Conservation (phyloP, 2,329 filamentous ascomycete genomes). For the Decorospora gaudefroyi region DNA sequence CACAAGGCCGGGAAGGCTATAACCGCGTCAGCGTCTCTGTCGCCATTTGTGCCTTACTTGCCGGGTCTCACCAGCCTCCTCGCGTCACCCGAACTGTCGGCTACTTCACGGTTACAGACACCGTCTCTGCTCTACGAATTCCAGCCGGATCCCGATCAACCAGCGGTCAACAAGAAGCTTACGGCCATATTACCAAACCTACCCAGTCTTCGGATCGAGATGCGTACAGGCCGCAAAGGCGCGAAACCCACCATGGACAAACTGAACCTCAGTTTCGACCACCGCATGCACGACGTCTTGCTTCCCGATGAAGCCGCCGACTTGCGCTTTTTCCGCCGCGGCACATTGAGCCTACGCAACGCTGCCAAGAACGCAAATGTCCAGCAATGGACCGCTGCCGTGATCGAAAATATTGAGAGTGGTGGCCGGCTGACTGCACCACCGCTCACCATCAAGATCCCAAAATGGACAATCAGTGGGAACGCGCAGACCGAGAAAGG, state of each 20-base stretch:
- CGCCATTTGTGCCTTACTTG: constrained; percentile 23
- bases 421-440: constrained; percentile 39
- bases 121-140: constrained; percentile 35
- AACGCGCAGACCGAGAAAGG: constrained; percentile 13
- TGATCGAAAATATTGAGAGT: constrained; percentile 34
- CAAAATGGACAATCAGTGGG: constrained; percentile 35
- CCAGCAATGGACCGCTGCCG: constrained; percentile 20
- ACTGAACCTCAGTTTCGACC: constrained; percentile 28
- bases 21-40: neutral
- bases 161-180: too few species aligned
- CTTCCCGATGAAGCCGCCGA: constrained; percentile 39
- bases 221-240: constrained; percentile 22
- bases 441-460: constrained; percentile 32
- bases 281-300: constrained; percentile 35
- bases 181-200: too few species aligned
- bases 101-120: constrained; percentile 9
- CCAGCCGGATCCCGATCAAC: constrained; percentile 26
- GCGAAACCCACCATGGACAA: constrained; percentile 23
- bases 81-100: constrained; percentile 17
- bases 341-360: constrained; percentile 20
- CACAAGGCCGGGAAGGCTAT: constrained; percentile 5
- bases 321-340: constrained; percentile 31
- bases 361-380: constrained; percentile 21
- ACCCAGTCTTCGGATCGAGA: constrained; percentile 32
- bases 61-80: constrained; percentile 33